Evolutionary conservation across 371 early-diverging fungal genomes (phyloP).

Genomic region (Zychaea mexicana): DNA sequence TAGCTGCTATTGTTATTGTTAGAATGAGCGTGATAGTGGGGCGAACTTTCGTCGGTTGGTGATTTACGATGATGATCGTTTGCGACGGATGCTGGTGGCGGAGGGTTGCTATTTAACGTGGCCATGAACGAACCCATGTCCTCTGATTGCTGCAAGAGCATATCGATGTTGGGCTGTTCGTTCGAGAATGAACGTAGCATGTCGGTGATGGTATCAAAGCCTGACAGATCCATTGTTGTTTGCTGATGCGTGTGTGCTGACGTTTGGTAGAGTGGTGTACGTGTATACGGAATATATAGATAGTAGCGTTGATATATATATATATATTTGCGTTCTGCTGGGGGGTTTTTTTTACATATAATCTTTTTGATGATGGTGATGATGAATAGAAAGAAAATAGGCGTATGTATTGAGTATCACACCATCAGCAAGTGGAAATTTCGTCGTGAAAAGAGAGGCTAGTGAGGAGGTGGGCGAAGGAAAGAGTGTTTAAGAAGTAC

Average conservation of each 20-base stretch:
- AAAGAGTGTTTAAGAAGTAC: slow-evolving; percentile 4
- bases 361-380: too few species aligned
- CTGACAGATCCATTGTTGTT: slow-evolving; percentile 12
- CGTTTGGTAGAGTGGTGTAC: neutral
- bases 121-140: slow-evolving; percentile 9
- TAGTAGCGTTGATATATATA: too few species aligned
- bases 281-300: too few species aligned
- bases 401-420: neutral
- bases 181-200: slow-evolving; percentile 13
- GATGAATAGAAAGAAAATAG: neutral
- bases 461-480: neutral
- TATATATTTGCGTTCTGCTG: neutral
- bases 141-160: slow-evolving; percentile 4
- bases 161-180: slow-evolving; percentile 2
- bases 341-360: too few species aligned
- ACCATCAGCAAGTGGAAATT: neutral
- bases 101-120: slow-evolving; percentile 4
- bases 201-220: slow-evolving; percentile 13
- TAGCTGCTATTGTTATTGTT: neutral
- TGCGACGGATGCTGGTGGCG: neutral
- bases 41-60: neutral
- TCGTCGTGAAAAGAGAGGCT: neutral
- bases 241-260: neutral
- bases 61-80: neutral
- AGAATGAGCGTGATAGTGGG: slow-evolving; percentile 2